These are phyloP conservation scores for Erucastrum elatum DNA, from an alignment of 345 rosid species.

Conservation along the genomic window DNA sequence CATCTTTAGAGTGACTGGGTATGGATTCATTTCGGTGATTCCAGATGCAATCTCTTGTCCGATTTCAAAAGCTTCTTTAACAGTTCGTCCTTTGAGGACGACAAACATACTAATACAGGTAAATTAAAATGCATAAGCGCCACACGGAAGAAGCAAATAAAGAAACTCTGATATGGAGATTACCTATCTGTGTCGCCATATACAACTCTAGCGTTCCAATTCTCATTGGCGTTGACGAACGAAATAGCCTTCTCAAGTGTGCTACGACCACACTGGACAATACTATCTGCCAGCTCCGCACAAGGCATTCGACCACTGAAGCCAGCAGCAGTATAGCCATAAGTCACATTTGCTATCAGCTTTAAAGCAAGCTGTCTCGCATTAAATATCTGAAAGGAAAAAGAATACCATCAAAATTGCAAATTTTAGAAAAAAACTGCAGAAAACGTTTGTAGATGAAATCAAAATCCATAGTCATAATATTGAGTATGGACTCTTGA, in stretches of 20 bases:
- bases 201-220: slow-evolving; percentile 82
- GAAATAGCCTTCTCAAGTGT: slow-evolving; percentile 92
- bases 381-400: slow-evolving; percentile 74
- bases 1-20: slow-evolving; percentile 90
- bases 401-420: slow-evolving; percentile 1
- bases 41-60: slow-evolving; percentile 88
- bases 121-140: background rate
- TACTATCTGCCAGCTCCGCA: slow-evolving; percentile 99
- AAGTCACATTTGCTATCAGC: slow-evolving; percentile 96
- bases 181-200: slow-evolving; percentile 99
- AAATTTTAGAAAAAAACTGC: background rate
- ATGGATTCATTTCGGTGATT: slow-evolving; percentile 82
- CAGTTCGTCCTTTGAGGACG: slow-evolving; percentile 74
- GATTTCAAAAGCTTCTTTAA: slow-evolving; percentile 65
- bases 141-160: slow-evolving; percentile 14
- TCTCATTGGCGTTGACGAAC: slow-evolving; percentile 66
- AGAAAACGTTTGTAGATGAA: slow-evolving; percentile 18
- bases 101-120: slow-evolving; percentile 85
- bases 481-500: slow-evolving; percentile 7
- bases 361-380: slow-evolving; percentile 98
- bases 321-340: slow-evolving; percentile 99
- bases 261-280: slow-evolving; percentile 96
- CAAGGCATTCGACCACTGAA: slow-evolving; percentile 99
- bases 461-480: slow-evolving; percentile 3
- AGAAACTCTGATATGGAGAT: slow-evolving; percentile 1